A percentile compares a stretch with the other conserved stretches of the same genome.
Evolutionary conservation across 495 filamentous ascomycete genomes (phyloP).

Genomic region (Rhypophila decipiens): DNA sequence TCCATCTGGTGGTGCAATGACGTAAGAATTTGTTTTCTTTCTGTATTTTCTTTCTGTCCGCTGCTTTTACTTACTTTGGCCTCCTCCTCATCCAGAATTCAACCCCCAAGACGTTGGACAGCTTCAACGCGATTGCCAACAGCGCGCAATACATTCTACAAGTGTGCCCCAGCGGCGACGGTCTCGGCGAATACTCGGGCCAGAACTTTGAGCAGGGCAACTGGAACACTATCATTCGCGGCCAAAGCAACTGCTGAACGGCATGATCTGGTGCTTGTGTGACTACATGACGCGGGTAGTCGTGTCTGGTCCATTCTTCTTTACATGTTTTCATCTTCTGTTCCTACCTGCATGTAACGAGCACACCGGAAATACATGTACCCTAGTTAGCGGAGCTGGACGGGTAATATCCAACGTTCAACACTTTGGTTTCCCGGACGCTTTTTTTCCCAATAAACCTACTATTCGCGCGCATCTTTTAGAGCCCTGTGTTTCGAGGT

Average conservation of each 20-base stretch:
- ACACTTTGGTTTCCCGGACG: not conserved
- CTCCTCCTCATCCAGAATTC: not conserved
- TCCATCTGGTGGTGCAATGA: slow-evolving; percentile 29
- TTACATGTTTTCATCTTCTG: not conserved
- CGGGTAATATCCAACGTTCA: not conserved
- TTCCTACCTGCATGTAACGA: not conserved
- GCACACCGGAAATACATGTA: not conserved
- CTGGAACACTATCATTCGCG: not conserved
- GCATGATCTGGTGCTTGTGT: not conserved
- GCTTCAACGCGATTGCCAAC: not conserved
- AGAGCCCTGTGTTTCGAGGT: not conserved
- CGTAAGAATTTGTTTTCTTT: not conserved
- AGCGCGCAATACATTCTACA: not conserved
- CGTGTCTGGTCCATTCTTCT: not conserved
- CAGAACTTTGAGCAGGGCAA: not conserved
- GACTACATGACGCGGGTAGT: not conserved
- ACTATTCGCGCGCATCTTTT: not conserved
- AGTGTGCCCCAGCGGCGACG: not conserved
- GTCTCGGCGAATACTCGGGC: not conserved
- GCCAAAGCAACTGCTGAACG: not conserved
- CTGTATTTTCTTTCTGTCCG: not conserved
- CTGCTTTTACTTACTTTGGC: not conserved
- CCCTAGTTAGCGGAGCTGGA: not conserved
- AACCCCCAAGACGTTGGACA: not conserved
- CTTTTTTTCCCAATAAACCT: not conserved